These are phyloP conservation scores for Porphyrellus cyaneotinctus DNA, from an alignment of 768 basidiomycete species.

Conservation along the genomic window DNA sequence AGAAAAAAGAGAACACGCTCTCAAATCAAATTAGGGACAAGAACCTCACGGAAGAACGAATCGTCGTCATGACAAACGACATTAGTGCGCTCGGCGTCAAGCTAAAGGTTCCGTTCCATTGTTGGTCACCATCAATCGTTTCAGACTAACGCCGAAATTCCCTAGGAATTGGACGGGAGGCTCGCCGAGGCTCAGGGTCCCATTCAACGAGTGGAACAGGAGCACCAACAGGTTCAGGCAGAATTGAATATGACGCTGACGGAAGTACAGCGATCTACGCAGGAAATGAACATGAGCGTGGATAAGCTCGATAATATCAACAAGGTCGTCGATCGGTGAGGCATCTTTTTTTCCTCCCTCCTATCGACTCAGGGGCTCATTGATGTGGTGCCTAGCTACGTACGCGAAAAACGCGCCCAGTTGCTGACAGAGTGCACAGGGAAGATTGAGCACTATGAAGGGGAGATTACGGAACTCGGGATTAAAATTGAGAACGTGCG, in stretches of 20 bases:
- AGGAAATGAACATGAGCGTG: conserved; percentile 61
- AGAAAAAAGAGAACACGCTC: conserved; percentile 57
- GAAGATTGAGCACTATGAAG: conserved; percentile 47
- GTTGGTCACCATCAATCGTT: not conserved
- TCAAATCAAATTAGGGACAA: conserved; percentile 58
- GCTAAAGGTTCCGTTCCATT: conserved; percentile 46
- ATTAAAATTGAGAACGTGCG: conserved; percentile 40
- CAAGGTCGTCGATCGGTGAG: conserved; percentile 62
- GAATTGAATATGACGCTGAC: conserved; percentile 47
- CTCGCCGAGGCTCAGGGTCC: conserved; percentile 61
- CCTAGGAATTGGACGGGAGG: conserved; percentile 59
- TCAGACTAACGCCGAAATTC: not conserved
- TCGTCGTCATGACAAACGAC: conserved; percentile 57
- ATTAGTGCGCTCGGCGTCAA: conserved; percentile 40
- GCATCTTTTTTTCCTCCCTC: not conserved
- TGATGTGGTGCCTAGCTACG: conserved; percentile 50
- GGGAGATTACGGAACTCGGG: conserved; percentile 40
- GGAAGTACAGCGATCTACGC: conserved; percentile 51
- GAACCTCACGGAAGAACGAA: conserved; percentile 49
- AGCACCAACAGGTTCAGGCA: conserved; percentile 45
- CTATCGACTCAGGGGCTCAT: not conserved
- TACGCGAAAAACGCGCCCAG: conserved; percentile 61
- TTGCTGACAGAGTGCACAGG: conserved; percentile 56
- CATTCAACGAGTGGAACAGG: conserved; percentile 57
- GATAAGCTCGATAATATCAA: conserved; percentile 61